These are phyloP conservation scores for Gryganskiella cystojenkinii DNA, from an alignment of 192 early-diverging fungal genomes.

Conservation along the genomic window DNA sequence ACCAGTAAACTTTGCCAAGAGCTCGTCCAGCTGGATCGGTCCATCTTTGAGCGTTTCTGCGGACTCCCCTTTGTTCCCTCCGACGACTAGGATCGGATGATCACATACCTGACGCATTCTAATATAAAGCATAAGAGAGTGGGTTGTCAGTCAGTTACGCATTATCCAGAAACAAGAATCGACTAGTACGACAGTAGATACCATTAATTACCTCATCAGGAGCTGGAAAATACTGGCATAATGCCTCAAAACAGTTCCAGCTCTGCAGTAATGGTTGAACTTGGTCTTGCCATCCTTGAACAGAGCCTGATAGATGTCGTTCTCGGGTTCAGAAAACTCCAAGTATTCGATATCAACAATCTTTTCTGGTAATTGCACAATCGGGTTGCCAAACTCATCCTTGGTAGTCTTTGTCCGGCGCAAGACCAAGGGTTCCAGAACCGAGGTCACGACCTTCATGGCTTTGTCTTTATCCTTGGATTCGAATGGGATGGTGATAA, in stretches of 20 bases:
- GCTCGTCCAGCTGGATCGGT: conserved; percentile 51
- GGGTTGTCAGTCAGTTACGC: no score
- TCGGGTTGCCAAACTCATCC: conserved; percentile 77
- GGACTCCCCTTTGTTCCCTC: conserved; percentile 21
- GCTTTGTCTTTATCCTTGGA: conserved; percentile 61
- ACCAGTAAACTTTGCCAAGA: conserved; percentile 52
- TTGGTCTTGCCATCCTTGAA: conserved; percentile 74
- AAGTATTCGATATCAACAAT: conserved; percentile 69
- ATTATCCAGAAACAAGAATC: no score
- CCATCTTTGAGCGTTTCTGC: conserved; percentile 39
- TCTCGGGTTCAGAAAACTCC: conserved; percentile 69
- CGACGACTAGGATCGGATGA: conserved; percentile 67
- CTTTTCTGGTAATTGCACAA: conserved; percentile 81
- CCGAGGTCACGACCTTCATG: conserved; percentile 63
- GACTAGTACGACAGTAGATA: no score
- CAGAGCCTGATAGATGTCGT: conserved; percentile 75
- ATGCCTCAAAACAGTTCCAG: conserved; percentile 72
- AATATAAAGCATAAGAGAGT: conserved; percentile 12
- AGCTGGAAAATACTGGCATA: conserved; percentile 77
- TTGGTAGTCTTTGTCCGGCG: conserved; percentile 89
- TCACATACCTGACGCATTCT: conserved; percentile 77
- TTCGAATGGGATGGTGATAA: conserved; percentile 80
- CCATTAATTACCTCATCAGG: conserved; percentile 57
- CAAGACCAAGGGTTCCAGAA: conserved; percentile 81
- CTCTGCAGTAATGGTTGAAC: conserved; percentile 65